Conservation (phyloP, 768 basidiomycete species). For the Heimioporus sp. region DNA sequence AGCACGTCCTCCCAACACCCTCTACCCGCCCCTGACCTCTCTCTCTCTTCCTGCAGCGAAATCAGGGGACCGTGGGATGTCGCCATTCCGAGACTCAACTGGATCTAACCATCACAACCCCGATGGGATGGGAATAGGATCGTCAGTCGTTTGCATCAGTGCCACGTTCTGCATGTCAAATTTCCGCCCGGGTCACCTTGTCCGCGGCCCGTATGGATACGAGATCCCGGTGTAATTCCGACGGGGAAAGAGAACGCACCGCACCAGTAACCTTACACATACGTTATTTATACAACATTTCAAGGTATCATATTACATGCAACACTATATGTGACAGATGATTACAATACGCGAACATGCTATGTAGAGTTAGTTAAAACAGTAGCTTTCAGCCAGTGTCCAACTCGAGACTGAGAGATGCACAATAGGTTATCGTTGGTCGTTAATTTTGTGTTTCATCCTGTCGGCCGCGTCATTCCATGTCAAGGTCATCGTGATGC, state of each 20-base stretch:
- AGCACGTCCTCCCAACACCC: slow-evolving; percentile 45
- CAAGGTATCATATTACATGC: slow-evolving; percentile 40
- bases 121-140: slow-evolving; percentile 30
- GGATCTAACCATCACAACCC: slow-evolving; percentile 21
- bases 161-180: slow-evolving; percentile 16
- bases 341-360: slow-evolving; percentile 33
- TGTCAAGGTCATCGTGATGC: slow-evolving; percentile 51
- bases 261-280: slow-evolving; percentile 7
- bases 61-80: slow-evolving; percentile 91
- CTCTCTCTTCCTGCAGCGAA: slow-evolving; percentile 51
- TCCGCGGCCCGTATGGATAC: slow-evolving; percentile 26
- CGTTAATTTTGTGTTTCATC: slow-evolving; percentile 14
- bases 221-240: slow-evolving; percentile 9
- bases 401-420: slow-evolving; percentile 23
- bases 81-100: slow-evolving; percentile 70
- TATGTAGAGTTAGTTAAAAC: slow-evolving; percentile 33
- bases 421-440: slow-evolving; percentile 30
- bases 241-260: slow-evolving; percentile 6
- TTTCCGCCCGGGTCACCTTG: slow-evolving; percentile 23
- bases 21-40: slow-evolving; percentile 11
- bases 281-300: slow-evolving; percentile 16
- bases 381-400: slow-evolving; percentile 25
- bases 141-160: slow-evolving; percentile 15
- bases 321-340: slow-evolving; percentile 35
- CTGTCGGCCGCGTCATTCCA: slow-evolving; percentile 23